A percentile compares a stretch with the other conserved stretches of the same genome.
Evolutionary conservation across 2,329 filamentous ascomycete species (phyloP).

Genomic region (Dothideomycetes sp.): DNA sequence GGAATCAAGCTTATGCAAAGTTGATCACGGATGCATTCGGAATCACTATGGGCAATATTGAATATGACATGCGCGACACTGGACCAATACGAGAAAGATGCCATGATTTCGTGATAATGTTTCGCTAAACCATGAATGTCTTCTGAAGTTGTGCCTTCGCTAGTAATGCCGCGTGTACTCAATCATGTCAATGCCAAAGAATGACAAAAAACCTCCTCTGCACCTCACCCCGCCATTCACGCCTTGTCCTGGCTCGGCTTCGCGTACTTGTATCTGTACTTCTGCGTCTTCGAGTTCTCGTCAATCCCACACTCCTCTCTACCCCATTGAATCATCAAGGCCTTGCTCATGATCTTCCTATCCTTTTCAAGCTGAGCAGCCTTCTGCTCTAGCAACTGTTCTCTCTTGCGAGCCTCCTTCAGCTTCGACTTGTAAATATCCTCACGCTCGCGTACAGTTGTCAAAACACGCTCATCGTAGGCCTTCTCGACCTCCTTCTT

Average conservation of each 20-base stretch:
- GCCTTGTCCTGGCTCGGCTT: background rate
- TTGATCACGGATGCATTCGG: too few species aligned
- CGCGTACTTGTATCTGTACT: conserved; percentile 21
- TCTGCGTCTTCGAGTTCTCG: conserved; percentile 14
- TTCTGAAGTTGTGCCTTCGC: too few species aligned
- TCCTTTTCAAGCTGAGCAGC: conserved; percentile 16
- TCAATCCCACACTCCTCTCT: conserved; percentile 31
- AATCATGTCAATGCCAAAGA: too few species aligned
- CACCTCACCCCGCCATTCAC: conserved; percentile 1
- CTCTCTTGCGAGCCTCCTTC: background rate
- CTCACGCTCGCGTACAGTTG: background rate
- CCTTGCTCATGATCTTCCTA: conserved; percentile 24
- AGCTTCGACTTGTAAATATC: conserved; percentile 2
- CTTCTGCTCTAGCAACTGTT: background rate
- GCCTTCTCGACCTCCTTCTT: conserved; percentile 10
- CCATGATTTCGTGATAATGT: too few species aligned
- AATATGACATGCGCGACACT: too few species aligned
- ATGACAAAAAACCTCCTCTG: too few species aligned
- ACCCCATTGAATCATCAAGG: conserved; percentile 76
- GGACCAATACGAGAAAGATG: too few species aligned
- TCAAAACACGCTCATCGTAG: conserved; percentile 1
- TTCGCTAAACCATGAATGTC: too few species aligned
- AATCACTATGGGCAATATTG: too few species aligned
- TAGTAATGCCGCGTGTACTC: too few species aligned
- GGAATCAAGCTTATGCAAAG: too few species aligned